These are phyloP conservation scores for Verticillium albo-atrum DNA, from an alignment of 2,329 filamentous ascomycete genomes.

Conservation along the genomic window DNA sequence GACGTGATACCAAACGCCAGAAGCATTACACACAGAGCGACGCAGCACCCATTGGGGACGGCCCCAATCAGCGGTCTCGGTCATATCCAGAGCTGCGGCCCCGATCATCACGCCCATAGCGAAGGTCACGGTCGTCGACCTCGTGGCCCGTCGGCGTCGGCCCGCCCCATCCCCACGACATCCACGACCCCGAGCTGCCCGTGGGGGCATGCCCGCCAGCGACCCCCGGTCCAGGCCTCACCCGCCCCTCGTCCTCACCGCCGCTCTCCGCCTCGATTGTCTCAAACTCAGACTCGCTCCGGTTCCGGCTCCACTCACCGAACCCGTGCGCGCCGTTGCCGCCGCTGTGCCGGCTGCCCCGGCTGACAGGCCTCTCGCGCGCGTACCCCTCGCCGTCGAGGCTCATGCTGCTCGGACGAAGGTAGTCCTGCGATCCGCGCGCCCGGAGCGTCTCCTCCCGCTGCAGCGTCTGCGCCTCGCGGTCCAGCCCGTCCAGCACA, in stretches of 20 bases:
- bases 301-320: constrained; percentile 69
- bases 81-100: constrained; percentile 21
- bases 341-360: constrained; percentile 32
- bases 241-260: constrained; percentile 38
- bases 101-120: neutral
- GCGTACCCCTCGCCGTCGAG: neutral
- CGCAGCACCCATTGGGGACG: constrained; percentile 7
- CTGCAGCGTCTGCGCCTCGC: constrained; percentile 64
- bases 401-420: neutral
- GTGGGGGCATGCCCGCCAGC: constrained; percentile 9
- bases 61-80: constrained; percentile 1
- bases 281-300: constrained; percentile 85
- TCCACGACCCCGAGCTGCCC: constrained; percentile 35
- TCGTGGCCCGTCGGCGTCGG: constrained; percentile 19
- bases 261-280: constrained; percentile 75
- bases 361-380: constrained; percentile 13
- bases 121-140: constrained; percentile 8
- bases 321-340: constrained; percentile 27
- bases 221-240: constrained; percentile 22
- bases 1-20: neutral
- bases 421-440: neutral
- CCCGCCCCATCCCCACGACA: constrained; percentile 41
- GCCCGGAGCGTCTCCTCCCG: constrained; percentile 22
- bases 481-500: constrained; percentile 73
- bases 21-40: too few relatives aligned